Conservation (phyloP, 2,329 filamentous ascomycete species). For the Sclerotinia trifoliorum region DNA sequence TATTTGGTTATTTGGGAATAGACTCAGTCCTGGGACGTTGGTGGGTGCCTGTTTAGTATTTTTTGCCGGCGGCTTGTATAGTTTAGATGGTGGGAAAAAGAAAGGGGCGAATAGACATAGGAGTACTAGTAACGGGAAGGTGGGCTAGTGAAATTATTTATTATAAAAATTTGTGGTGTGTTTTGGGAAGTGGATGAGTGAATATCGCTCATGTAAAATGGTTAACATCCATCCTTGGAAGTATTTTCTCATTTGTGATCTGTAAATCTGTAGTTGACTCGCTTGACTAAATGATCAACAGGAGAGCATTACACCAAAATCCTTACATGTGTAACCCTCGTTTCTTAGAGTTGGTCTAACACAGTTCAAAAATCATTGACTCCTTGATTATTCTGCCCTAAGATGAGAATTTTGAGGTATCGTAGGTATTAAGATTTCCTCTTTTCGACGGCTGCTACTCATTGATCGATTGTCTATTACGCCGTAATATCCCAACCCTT, state of each 20-base stretch:
- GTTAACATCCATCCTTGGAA: neutral
- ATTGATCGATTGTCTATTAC: neutral
- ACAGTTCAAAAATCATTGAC: neutral
- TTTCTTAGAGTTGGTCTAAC: no score
- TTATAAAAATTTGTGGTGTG: conserved; percentile 32
- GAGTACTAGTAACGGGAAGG: conserved; percentile 18
- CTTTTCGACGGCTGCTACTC: neutral
- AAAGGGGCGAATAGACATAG: conserved; percentile 11
- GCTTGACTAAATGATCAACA: no score
- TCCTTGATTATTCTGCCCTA: neutral
- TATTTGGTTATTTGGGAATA: conserved; percentile 92
- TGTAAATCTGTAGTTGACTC: neutral
- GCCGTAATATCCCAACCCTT: neutral
- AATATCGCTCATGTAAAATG: neutral
- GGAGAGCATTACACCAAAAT: neutral
- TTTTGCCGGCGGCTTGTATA: conserved; percentile 85
- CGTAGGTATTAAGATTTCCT: neutral
- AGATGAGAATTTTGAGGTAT: no score
- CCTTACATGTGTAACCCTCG: neutral
- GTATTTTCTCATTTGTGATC: neutral
- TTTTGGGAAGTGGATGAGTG: no score
- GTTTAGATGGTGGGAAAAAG: conserved; percentile 56
- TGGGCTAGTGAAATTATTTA: conserved; percentile 17
- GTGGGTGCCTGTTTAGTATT: conserved; percentile 85
- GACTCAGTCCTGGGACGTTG: conserved; percentile 71